Evolutionary conservation across 352 stramenopile genomes (phyloP), one percentile per base, ranked within the genome.

Genomic region (Blastocystis sp.): DNA sequence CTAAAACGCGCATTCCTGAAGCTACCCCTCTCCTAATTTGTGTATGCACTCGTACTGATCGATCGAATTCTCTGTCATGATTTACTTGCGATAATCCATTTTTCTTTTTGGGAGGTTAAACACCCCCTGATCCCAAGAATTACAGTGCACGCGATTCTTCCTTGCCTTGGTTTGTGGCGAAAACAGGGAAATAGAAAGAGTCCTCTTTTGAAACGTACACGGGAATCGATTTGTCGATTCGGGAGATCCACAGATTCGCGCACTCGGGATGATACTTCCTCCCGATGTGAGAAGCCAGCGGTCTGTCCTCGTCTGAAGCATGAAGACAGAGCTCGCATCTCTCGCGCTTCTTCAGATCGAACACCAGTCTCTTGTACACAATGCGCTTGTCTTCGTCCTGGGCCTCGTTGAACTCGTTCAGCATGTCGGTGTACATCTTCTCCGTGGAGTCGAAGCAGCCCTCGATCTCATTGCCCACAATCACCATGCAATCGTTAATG

Each of bases 261-360:
- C 74, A 84, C 61, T 84, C 74, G 23, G 74, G 74, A 69, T 84
- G 74, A 28, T 84, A 84, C 60, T 34, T 38, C 11, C 34, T 65
- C 21, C 74, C 74, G 5, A 84, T 14, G 17, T 67, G 38, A 48
- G 5, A 52, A 38, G 19, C 74, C 52, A 84, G 56, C 11, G 41
- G 65, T 43, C 74, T 28, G 56, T 84, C 74, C 1, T 28, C 45
- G 23, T 9, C 52, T 1, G 74, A 84, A 60, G 52, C 38, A 69
- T 84, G 74, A 14, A 84, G 34, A 56, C 74, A 84, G 5, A 84
- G 56, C 38, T 84, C 48, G 66, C 74, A 84, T 14, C 34, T 19
- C 38, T 56, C 41, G 40, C 48, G n/a, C n/a, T n/a, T 14, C 3
- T 9, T n/a, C 2, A 69, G 19, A 28, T 84, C 74, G 45, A 84